Evolutionary conservation across 495 filamentous ascomycete genomes (phyloP).

Genomic region (Penicillium malachiteum): DNA sequence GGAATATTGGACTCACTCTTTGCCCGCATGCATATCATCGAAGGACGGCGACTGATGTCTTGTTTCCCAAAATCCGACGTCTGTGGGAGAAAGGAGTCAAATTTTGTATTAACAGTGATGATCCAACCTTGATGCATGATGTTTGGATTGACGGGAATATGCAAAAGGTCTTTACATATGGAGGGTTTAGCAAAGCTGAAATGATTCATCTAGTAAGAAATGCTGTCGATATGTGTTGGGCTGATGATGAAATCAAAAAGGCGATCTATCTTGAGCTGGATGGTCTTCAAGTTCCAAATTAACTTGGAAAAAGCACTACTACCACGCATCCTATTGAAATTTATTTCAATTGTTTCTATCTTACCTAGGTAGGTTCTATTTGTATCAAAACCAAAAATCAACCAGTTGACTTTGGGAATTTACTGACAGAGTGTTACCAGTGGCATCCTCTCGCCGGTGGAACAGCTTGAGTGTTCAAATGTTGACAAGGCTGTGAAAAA

Average conservation of each 20-base stretch:
- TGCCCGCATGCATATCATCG: slow-evolving; percentile 45
- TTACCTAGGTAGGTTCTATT: too few relatives aligned
- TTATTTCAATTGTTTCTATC: too few relatives aligned
- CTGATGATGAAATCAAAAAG: slow-evolving; percentile 25
- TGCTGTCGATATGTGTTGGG: slow-evolving; percentile 43
- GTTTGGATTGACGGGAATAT: slow-evolving; percentile 45
- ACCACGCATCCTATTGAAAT: too few relatives aligned
- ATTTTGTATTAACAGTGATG: slow-evolving; percentile 40
- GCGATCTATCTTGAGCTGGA: slow-evolving; percentile 24
- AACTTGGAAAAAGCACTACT: too few relatives aligned
- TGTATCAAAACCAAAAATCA: too few relatives aligned
- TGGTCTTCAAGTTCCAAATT: not conserved
- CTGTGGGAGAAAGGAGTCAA: slow-evolving; percentile 37
- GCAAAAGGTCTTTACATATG: slow-evolving; percentile 35
- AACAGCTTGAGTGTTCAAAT: too few relatives aligned
- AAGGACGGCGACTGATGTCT: slow-evolving; percentile 33
- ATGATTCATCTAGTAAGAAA: slow-evolving; percentile 36
- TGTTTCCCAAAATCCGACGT: slow-evolving; percentile 38
- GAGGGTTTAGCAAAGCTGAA: slow-evolving; percentile 31
- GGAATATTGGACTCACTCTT: slow-evolving; percentile 38
- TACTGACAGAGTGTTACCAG: too few relatives aligned
- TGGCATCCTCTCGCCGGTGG: too few relatives aligned
- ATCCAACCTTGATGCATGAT: slow-evolving; percentile 45
- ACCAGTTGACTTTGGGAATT: too few relatives aligned
- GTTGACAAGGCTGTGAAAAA: too few relatives aligned